A percentile compares a stretch with the other conserved stretches of the same genome.
Evolutionary conservation across 2,329 filamentous ascomycete species (phyloP).

Genomic region (Beauveria brongniartii): DNA sequence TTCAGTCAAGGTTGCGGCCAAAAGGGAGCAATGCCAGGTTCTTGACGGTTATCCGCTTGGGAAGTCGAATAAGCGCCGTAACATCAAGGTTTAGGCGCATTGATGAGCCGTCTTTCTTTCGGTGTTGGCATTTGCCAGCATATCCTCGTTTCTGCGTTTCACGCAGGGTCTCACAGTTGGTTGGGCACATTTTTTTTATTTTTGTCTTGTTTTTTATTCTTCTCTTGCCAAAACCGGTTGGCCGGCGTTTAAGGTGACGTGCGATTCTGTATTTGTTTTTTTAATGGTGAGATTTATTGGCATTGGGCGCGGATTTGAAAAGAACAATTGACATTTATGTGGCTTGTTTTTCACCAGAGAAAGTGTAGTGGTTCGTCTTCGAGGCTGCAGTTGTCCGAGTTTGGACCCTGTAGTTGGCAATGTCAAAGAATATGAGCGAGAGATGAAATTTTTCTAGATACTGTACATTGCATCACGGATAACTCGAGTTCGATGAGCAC

Average conservation of each 20-base stretch:
- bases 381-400: not conserved
- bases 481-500: not conserved
- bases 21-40: not conserved
- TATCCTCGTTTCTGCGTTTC: constrained; percentile 12
- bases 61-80: not conserved
- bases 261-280: not conserved
- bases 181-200: constrained; percentile 6
- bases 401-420: not conserved
- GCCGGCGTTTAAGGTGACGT: constrained; percentile 9
- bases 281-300: constrained; percentile 1
- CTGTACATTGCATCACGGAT: constrained; percentile 8
- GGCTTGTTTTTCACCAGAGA: not conserved
- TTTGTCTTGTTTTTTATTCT: constrained; percentile 11
- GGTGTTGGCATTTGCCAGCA: constrained; percentile 13
- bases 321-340: not conserved
- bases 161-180: constrained; percentile 9
- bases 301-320: constrained; percentile 7
- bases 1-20: not conserved
- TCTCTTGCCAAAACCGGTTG: constrained; percentile 4
- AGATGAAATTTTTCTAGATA: not conserved
- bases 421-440: not conserved
- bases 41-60: not conserved
- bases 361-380: not conserved
- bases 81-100: not conserved
- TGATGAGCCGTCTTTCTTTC: constrained; percentile 10